These are phyloP conservation scores for Malus hybrid DNA, from an alignment of 331 rosid species.

Conservation along the genomic window DNA sequence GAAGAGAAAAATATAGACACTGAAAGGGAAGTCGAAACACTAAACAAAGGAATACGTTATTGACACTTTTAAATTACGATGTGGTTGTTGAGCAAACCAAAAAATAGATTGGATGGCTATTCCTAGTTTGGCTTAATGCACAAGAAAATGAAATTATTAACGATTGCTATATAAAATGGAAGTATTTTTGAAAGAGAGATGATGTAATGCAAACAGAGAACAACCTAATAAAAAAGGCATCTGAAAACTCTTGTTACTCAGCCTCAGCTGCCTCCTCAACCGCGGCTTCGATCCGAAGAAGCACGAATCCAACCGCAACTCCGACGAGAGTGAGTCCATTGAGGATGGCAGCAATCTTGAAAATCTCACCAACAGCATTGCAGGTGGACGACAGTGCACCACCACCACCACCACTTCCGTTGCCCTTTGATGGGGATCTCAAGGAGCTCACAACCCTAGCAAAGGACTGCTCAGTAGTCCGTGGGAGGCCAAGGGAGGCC, in stretches of 20 bases:
- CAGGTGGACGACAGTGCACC: slow-evolving; percentile 54
- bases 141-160: slow-evolving; percentile 8
- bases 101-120: too few species aligned
- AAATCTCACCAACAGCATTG: slow-evolving; percentile 68
- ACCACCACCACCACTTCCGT: slow-evolving; percentile 49
- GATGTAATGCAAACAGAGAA: neutral
- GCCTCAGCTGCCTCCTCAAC: slow-evolving; percentile 63
- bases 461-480: slow-evolving; percentile 46
- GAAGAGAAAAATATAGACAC: neutral
- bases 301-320: slow-evolving; percentile 80
- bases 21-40: too few species aligned
- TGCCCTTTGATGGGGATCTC: slow-evolving; percentile 40
- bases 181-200: slow-evolving; percentile 12
- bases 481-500: slow-evolving; percentile 45
- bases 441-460: slow-evolving; percentile 56
- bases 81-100: neutral
- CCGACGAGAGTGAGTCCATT: slow-evolving; percentile 68
- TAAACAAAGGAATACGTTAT: too few species aligned
- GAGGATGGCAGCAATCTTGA: slow-evolving; percentile 64
- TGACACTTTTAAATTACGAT: neutral
- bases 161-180: slow-evolving; percentile 15
- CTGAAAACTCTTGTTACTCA: slow-evolving; percentile 7
- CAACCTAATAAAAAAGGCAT: neutral
- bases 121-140: neutral
- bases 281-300: slow-evolving; percentile 68